These are phyloP conservation scores for Fagus sylvatica DNA, from an alignment of 306 rosid genomes.

Conservation along the genomic window DNA sequence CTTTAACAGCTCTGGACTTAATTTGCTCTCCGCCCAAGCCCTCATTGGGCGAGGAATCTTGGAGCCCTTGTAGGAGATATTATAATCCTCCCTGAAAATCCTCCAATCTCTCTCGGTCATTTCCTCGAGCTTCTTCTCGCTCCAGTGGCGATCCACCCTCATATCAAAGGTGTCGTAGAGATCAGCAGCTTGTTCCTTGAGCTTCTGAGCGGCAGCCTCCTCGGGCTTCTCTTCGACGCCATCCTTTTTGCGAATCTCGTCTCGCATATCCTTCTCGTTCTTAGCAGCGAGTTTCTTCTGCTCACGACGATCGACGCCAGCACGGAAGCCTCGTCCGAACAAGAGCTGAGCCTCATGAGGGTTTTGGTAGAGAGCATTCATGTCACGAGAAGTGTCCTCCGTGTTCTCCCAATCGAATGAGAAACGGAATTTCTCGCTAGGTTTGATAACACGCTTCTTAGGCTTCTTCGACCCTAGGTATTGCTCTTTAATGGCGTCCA, in stretches of 20 bases:
- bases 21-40: slow-evolving; percentile 69
- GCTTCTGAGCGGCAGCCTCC: slow-evolving; percentile 81
- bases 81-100: slow-evolving; percentile 81
- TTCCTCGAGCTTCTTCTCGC: slow-evolving; percentile 85
- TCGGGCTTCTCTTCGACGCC: slow-evolving; percentile 85
- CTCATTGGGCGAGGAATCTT: slow-evolving; percentile 87
- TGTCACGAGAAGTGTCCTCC: slow-evolving; percentile 85
- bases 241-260: slow-evolving; percentile 64
- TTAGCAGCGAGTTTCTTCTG: slow-evolving; percentile 93
- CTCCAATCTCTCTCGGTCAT: slow-evolving; percentile 93
- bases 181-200: slow-evolving; percentile 83
- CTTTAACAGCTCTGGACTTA: slow-evolving; percentile 66
- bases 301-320: slow-evolving; percentile 89
- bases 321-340: slow-evolving; percentile 83
- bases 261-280: slow-evolving; percentile 84
- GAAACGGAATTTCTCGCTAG: slow-evolving; percentile 90
- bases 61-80: slow-evolving; percentile 83
- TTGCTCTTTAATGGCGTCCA: slow-evolving; percentile 78
- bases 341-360: slow-evolving; percentile 92
- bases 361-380: slow-evolving; percentile 76
- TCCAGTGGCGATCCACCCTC: slow-evolving; percentile 94
- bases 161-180: slow-evolving; percentile 73
- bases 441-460: slow-evolving; percentile 84
- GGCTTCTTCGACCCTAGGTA: slow-evolving; percentile 85
- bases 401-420: slow-evolving; percentile 96